These are phyloP conservation scores for Aspergillus sparsus DNA, from an alignment of 495 filamentous ascomycete genomes.

Conservation along the genomic window DNA sequence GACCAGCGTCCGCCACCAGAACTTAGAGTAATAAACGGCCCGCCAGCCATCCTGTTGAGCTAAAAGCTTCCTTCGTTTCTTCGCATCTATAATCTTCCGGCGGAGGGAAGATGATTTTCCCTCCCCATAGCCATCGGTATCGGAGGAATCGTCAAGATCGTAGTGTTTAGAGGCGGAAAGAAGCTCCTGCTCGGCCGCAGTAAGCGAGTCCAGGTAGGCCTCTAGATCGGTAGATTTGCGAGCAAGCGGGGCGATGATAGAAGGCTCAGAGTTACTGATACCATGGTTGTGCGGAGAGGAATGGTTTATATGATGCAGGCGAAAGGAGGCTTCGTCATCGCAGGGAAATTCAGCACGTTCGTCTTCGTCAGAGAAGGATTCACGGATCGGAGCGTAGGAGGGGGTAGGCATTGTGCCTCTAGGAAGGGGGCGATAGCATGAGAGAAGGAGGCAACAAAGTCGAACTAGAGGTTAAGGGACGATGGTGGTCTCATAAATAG, in stretches of 20 bases:
- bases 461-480: not conserved
- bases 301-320: constrained; percentile 16
- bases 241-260: constrained; percentile 14
- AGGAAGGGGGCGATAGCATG: not conserved
- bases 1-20: constrained; percentile 30
- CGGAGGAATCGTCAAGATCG: constrained; percentile 23
- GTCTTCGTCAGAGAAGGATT: constrained; percentile 26
- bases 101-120: constrained; percentile 9
- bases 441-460: not conserved
- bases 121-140: constrained; percentile 17
- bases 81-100: constrained; percentile 9
- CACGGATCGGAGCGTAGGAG: constrained; percentile 16
- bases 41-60: constrained; percentile 23
- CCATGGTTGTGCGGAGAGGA: constrained; percentile 16
- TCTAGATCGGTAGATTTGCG: constrained; percentile 30
- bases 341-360: constrained; percentile 11
- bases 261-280: constrained; percentile 8
- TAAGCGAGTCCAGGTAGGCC: constrained; percentile 27
- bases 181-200: constrained; percentile 30
- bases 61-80: constrained; percentile 9
- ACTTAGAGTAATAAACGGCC: constrained; percentile 23
- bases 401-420: constrained; percentile 17
- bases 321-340: constrained; percentile 12
- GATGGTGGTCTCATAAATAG: too few relatives aligned
- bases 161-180: constrained; percentile 26